Evolutionary conservation across 768 basidiomycete species (phyloP).

Genomic region (Fibroporia radiculosa): DNA sequence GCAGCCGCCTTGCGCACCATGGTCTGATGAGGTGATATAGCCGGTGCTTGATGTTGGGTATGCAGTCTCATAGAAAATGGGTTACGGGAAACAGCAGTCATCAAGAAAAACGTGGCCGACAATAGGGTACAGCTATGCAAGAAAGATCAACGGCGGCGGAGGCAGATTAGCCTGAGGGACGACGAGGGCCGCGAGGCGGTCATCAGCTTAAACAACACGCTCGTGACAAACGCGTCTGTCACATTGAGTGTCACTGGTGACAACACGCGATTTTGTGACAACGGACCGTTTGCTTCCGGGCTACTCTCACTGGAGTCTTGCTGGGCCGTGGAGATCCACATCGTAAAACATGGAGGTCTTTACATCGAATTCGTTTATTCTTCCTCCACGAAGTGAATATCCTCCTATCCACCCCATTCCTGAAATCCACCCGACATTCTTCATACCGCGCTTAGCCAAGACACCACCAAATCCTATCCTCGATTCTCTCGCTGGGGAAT

Average conservation of each 20-base stretch:
- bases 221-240: constrained; percentile 4
- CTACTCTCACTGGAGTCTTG: too few relatives aligned
- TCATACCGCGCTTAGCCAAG: constrained; percentile 57
- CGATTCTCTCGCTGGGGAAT: constrained; percentile 47
- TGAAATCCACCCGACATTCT: constrained; percentile 33
- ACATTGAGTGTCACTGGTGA: not conserved
- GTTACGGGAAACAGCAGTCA: constrained; percentile 42
- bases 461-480: constrained; percentile 76
- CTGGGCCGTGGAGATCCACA: too few relatives aligned
- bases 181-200: constrained; percentile 5
- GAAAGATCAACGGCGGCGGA: constrained; percentile 5
- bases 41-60: constrained; percentile 26
- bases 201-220: constrained; percentile 10
- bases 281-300: too few relatives aligned
- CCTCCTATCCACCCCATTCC: constrained; percentile 7
- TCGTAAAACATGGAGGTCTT: too few relatives aligned
- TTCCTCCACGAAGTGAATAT: too few relatives aligned
- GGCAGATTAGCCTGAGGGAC: too few relatives aligned
- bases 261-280: not conserved
- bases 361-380: too few relatives aligned
- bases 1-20: constrained; percentile 22
- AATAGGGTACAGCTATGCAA: constrained; percentile 14
- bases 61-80: constrained; percentile 37
- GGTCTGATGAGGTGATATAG: constrained; percentile 24
- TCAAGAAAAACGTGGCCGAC: constrained; percentile 16